phyloP scores from a whole-genome alignment of 2,329 filamentous ascomycete species.

The Diaporthe eres region DNA sequence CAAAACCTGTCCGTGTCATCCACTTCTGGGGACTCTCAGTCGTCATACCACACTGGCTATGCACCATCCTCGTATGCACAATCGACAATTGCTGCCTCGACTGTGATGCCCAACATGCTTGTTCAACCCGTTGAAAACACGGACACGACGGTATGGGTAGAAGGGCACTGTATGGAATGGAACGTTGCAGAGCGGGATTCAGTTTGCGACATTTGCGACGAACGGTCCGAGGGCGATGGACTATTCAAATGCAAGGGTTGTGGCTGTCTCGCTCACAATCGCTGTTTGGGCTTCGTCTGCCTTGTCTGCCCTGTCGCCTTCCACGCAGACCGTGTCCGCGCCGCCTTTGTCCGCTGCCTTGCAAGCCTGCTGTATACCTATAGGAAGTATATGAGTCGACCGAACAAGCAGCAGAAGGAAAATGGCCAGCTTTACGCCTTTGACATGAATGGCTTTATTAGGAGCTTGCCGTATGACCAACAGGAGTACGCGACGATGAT shows the following conservation, averaged over 20 bases:
- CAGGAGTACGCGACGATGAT: conserved; percentile 76
- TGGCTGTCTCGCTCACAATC: conserved; percentile 67
- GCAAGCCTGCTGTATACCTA: conserved; percentile 78
- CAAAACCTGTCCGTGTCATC: conserved; percentile 72
- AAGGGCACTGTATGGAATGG: conserved; percentile 85
- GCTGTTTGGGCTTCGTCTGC: conserved; percentile 73
- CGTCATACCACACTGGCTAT: conserved; percentile 78
- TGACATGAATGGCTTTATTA: conserved; percentile 76
- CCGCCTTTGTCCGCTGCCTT: conserved; percentile 75
- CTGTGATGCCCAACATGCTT: conserved; percentile 88
- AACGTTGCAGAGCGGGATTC: conserved; percentile 70
- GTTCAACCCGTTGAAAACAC: conserved; percentile 85
- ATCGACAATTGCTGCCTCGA: conserved; percentile 88
- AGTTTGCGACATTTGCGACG: conserved; percentile 81
- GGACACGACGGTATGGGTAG: conserved; percentile 85
- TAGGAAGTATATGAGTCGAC: conserved; percentile 73
- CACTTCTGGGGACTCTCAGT: conserved; percentile 74
- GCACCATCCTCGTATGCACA: conserved; percentile 88
- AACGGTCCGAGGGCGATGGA: conserved; percentile 79
- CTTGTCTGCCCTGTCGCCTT: conserved; percentile 76
- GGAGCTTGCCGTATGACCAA: conserved; percentile 75
- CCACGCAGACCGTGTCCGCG: conserved; percentile 72
- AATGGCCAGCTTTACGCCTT: conserved; percentile 74
- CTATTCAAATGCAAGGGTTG: conserved; percentile 82
- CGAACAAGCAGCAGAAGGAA: conserved; percentile 71